phyloP scores from a whole-genome alignment of 202 grass and related monocot genomes.

The Digitaria exilis region DNA sequence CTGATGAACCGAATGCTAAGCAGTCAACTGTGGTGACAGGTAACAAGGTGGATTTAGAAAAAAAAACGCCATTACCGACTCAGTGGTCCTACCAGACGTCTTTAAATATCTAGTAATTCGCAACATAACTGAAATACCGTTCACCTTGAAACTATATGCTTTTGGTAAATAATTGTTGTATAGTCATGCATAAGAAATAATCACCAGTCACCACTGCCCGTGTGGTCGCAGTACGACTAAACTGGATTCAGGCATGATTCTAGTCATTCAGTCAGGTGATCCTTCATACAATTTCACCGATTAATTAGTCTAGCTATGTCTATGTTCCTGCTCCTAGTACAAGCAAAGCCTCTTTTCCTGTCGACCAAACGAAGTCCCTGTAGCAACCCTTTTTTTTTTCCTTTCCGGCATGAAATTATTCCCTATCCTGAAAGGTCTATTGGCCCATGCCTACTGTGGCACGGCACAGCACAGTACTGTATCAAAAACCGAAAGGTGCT shows the following conservation, averaged over 20 bases:
- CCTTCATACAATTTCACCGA: background rate
- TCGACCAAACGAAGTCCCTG: slow-evolving; percentile 8
- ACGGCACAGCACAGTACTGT: slow-evolving; percentile 27
- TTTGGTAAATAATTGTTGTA: background rate
- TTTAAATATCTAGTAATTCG: background rate
- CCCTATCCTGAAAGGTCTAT: slow-evolving; percentile 23
- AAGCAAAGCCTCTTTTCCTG: background rate
- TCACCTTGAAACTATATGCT: background rate
- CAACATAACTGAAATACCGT: background rate
- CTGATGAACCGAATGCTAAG: background rate
- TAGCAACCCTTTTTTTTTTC: background rate
- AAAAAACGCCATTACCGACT: background rate
- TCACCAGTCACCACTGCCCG: background rate
- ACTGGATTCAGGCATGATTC: background rate
- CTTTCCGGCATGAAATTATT: slow-evolving; percentile 15
- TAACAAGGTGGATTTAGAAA: background rate
- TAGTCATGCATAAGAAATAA: background rate
- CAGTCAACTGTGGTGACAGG: background rate
- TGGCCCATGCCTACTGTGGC: slow-evolving; percentile 6
- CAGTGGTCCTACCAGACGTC: background rate
- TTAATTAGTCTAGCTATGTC: background rate
- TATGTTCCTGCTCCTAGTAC: background rate
- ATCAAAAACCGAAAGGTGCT: slow-evolving; percentile 47
- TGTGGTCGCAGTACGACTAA: background rate
- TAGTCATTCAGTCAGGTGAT: background rate